Base-by-base conservation (phyloP, 768 basidiomycete genomes). In the Chalciporus chontae region DNA sequence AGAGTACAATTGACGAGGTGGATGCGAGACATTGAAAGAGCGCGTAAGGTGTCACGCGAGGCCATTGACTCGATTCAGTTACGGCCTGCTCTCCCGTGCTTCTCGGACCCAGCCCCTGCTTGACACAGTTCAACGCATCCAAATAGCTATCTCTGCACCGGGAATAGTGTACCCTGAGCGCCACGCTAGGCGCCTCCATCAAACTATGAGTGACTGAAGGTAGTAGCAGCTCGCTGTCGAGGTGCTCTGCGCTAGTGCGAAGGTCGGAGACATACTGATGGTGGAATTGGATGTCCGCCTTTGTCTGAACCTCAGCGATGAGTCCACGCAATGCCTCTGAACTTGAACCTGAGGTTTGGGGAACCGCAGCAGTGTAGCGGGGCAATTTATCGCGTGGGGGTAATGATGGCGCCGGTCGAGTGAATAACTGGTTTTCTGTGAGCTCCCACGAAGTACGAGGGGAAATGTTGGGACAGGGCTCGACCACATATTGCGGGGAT, bases 1-100 rank as follows among this genome's bases (percentile, higher is more conserved):
- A 31, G 14, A 66, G 39, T 5, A 2, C 8, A 7, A 19, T 49
- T 5, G 29, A 26, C 8, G 59, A 57, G 11, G 55, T 45, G 31
- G 60, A 61, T 19, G 64, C 59, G 42, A 73, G 53, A 11, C 48
- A 52, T 24, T 47, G 36, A 17, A 74, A 56, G 14, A 74, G 55
- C 15, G 58, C 52, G 41, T 56, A 61, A 5, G 53, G 39, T 8
- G 67, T 66, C 14, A 69, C 43, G 17, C 64, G 60, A 5, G 73
- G 73, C 71, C 71, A 72, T 43, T 66, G 53, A n/a, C 61, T 58
- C 8, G 61, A 46, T 11, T 36, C 11, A 15, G 21, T 14, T 4
- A 58, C 4, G 2, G 58, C 54, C 4, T 26, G 37, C 43, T 65
- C 64, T 6, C 40, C 15, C 8, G 15, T 13, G 34, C 45, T 55